phyloP scores from a whole-genome alignment of 2,329 filamentous ascomycete genomes.

The Coniochaeta prunicola region DNA sequence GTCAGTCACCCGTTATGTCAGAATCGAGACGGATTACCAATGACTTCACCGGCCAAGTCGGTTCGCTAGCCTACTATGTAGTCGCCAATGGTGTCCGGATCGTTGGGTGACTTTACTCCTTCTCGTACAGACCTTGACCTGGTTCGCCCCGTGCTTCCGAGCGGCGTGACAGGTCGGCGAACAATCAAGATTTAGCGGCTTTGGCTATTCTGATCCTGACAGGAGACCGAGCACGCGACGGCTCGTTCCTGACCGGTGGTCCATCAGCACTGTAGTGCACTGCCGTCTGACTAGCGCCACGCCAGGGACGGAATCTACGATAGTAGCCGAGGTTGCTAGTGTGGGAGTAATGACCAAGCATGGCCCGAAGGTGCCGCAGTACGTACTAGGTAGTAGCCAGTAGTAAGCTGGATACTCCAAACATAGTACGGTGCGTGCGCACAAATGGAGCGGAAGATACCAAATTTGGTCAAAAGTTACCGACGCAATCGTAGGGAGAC shows the following conservation, averaged over 20 bases:
- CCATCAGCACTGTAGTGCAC: neutral
- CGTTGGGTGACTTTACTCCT: too few relatives aligned
- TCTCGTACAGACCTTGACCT: neutral
- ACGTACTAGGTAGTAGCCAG: too few relatives aligned
- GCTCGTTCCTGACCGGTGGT: neutral
- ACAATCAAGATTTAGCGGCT: too few relatives aligned
- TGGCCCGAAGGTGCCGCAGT: too few relatives aligned
- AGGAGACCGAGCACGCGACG: neutral
- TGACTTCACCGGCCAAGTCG: too few relatives aligned
- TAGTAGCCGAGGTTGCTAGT: neutral
- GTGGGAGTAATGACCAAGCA: too few relatives aligned
- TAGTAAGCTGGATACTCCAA: too few relatives aligned
- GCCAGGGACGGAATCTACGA: neutral
- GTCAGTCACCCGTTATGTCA: neutral
- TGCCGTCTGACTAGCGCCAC: neutral
- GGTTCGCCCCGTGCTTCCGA: neutral
- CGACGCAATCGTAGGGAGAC: neutral
- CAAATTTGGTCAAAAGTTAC: too few relatives aligned
- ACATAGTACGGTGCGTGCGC: too few relatives aligned
- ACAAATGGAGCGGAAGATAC: too few relatives aligned
- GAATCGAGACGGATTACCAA: neutral
- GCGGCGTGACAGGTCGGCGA: neutral
- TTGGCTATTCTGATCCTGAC: neutral
- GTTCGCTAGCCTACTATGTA: too few relatives aligned
- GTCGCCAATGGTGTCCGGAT: too few relatives aligned